Evolutionary conservation across 352 stramenopile genomes (phyloP), one percentile per base, ranked within the genome.

Genomic region (Globisporangium splendens): DNA sequence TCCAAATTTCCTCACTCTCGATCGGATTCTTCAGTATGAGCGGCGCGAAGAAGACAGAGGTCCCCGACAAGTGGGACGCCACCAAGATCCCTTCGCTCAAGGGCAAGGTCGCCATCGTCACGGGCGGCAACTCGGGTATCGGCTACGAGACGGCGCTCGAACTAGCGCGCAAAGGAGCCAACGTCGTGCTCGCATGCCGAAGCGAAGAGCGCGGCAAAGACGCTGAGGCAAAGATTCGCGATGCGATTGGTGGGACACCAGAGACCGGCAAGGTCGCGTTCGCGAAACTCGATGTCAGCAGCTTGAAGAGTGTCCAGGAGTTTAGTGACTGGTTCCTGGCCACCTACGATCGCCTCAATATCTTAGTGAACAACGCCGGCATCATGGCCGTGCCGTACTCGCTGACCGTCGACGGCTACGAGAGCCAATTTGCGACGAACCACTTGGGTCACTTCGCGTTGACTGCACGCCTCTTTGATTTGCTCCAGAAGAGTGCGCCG

Each of bases 51-150:
- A 51, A 33, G 20, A 51, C 21, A 14, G 7, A 52, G 22, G 63
- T 75, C 0, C 63, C 63, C 1, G 28, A 55, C 44, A 65, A 69
- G 12, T 72, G 63, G 67, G 46, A 54, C n/a, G 60, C 59, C 11
- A 22, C 62, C 12, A 43, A 46, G 31, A 75, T 80, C 52, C 66
- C 54, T 21, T 73, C 72, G 3, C 72, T 73, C 24, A 60, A 64
- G 17, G 64, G 50, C 48, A 96, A 79, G 46, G 46, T 92, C 8
- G 83, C 69, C 14, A 82, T 95, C 61, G 73, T 95, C 31, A 95
- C 86, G 0, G 83, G 86, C 24, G 66, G 59, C 50, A 93, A 91
- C 64, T 87, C 82, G 10, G 84, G 84, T 13, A 87, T 96, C 59
- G 86, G 86, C 17, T 91, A 78, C 52, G 79, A 84, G 64, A 31